Evolutionary conservation across 257 asterid genomes (phyloP).

Genomic region (Anisodus tanguticus): DNA sequence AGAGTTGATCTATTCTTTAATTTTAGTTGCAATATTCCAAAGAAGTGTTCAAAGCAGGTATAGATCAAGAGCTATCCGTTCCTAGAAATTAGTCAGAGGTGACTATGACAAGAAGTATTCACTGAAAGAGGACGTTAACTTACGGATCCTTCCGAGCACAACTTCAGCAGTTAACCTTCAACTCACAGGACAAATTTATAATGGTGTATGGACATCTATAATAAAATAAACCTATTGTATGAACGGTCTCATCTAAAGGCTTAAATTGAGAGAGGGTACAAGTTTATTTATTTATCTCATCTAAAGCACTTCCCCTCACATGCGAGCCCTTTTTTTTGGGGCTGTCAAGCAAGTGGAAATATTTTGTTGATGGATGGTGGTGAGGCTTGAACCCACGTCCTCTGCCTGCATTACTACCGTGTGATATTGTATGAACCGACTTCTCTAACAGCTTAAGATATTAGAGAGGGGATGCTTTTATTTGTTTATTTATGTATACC

Average conservation of each 20-base stretch:
- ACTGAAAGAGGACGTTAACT: slow-evolving; percentile 7
- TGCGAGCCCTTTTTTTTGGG: not conserved
- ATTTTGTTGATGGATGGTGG: not conserved
- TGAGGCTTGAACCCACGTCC: not conserved
- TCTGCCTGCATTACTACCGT: not conserved
- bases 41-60: slow-evolving; percentile 10
- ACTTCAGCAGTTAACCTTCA: slow-evolving; percentile 8
- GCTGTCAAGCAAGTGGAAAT: slow-evolving; percentile 1
- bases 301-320: not conserved
- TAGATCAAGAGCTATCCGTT: not conserved
- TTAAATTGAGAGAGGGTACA: slow-evolving; percentile 4
- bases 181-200: not conserved
- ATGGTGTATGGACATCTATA: slow-evolving; percentile 5
- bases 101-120: not conserved
- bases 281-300: not conserved
- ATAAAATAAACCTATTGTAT: not conserved
- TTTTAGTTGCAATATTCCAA: slow-evolving; percentile 1
- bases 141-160: not conserved
- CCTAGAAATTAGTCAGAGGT: not conserved
- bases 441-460: slow-evolving; percentile 1
- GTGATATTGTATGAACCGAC: not conserved
- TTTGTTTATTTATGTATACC: not conserved
- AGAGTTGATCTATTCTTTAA: not conserved
- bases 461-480: not conserved
- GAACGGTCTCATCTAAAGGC: not conserved